These are phyloP conservation scores for Starmera quercuum DNA, from an alignment of 805 yeast species.

Conservation along the genomic window DNA sequence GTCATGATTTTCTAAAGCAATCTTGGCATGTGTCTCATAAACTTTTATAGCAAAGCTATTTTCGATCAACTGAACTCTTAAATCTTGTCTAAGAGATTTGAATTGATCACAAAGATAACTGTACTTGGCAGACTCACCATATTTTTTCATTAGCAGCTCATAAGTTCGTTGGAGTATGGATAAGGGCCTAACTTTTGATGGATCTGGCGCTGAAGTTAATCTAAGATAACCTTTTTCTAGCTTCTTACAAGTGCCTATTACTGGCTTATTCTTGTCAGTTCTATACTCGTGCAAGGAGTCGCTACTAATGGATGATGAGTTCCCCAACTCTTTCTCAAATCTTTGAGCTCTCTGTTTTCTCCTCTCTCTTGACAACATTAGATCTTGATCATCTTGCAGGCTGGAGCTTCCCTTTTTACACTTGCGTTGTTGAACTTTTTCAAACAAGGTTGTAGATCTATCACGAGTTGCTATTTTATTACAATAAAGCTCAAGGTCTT, in stretches of 20 bases:
- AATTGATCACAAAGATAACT: conserved; percentile 82
- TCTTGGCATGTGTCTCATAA: conserved; percentile 78
- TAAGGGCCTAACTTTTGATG: conserved; percentile 72
- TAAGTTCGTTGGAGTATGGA: conserved; percentile 51
- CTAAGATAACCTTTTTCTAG: conserved; percentile 78
- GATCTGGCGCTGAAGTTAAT: conserved; percentile 88
- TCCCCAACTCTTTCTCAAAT: conserved; percentile 20
- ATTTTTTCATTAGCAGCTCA: conserved; percentile 44
- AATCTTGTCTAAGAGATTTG: conserved; percentile 87
- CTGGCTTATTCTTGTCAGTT: conserved; percentile 25
- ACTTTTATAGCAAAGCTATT: conserved; percentile 69
- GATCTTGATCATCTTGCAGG: conserved; percentile 1
- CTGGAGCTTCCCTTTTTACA: not conserved
- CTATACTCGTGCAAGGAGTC: conserved; percentile 20
- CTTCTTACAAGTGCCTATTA: conserved; percentile 56
- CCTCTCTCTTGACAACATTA: conserved; percentile 18
- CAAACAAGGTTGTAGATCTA: not conserved
- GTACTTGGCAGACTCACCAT: conserved; percentile 45
- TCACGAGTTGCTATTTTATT: conserved; percentile 3
- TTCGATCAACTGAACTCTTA: conserved; percentile 84
- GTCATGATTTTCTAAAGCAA: conserved; percentile 80
- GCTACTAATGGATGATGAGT: conserved; percentile 14
- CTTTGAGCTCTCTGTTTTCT: conserved; percentile 27
- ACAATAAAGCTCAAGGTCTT: conserved; percentile 9
- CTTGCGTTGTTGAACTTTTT: too few relatives aligned